Base-by-base conservation (phyloP, 2,329 filamentous ascomycete genomes). In the Drechslera avenae region DNA sequence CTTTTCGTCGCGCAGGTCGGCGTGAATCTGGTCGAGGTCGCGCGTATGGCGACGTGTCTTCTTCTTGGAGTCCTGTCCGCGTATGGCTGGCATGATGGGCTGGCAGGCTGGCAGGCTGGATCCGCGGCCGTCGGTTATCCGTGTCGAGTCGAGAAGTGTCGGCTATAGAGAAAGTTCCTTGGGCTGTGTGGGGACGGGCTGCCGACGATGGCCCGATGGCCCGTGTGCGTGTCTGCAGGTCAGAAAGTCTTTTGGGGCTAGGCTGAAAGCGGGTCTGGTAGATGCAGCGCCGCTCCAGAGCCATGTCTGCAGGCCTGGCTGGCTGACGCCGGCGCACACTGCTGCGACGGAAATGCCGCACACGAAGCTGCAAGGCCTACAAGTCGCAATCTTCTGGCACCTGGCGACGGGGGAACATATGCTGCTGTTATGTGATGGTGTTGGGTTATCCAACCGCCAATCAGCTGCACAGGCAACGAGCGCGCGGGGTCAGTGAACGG, bases 21-120 rank as follows among this genome's bases (percentile, higher is more conserved):
- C 85, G 69, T 92, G 86, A 74, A 97, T 86, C 77, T 97, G 92
- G 75, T 99, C 94, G 68, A 97, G 81, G 75, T 96, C 93, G 75
- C 94, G 94, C 67, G 66, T 77, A 58, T 76, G 69, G 39, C 74
- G 72, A 39, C 75, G 71, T 53, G 78, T 78, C 73, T 79, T 79
- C 63, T 75, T 76, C 64, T 79, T 79, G 31, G 75, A 79, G 50
- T 79, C 71, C 46, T 74, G 64, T 59, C 78, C 78, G 48, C 78
- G 73, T 56, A 80, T 79, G 52, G 78, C 78, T 53, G 78, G 78
- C 78, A 81, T 81, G 54, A 51, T 69, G 67, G 80, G 50, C 52
- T 69, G 67, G 39, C 23, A 23, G 21, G 21, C 21, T 4, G 21
- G 21, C 21, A 8, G 23, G 50, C 37, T 46, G 55, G 58, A 60